Evolutionary conservation across 2,329 filamentous ascomycete genomes (phyloP), one percentile per base, ranked within the genome.

Genomic region (Fusarium mexicanum): DNA sequence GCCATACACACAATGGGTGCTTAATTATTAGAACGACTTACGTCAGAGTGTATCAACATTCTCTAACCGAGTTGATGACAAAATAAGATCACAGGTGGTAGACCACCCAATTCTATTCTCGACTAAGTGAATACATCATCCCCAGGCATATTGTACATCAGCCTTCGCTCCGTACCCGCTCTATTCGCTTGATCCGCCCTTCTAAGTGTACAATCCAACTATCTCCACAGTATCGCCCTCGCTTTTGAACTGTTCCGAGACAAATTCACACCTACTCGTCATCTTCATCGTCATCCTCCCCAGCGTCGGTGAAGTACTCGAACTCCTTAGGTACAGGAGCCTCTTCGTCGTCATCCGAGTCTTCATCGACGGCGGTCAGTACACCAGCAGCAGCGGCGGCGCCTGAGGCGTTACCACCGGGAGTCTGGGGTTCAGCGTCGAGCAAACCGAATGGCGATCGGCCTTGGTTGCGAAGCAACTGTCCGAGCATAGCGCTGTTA

Each of bases 331-430:
- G 94, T 12, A 90, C 81, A 43, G 88, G 85, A 5, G 94, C 94
- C 80, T 96, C 94, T 77, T 93, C 91, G 18, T 89, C 91, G 40
- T 87, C 91, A 71, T 94, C 92, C 16, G 87, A 90, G 77, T 96
- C 93, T 82, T 98, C 96, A 78, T 98, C 95, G 8, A 97, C 91
- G 11, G 95, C 92, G 8, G 93, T 98, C 76, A 98, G 85, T 5
- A 97, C 94, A 64, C 92, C 93, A 0, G 93, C 94, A 0, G 93
- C 93, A 0, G 92, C 92, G 0, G 91, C 91, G 24, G 93, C 91
- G 59, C 92, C 90, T 18, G 83, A 80, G 26, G 90, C 88, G 46
- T 73, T 73, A 18, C 72, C 77, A n/a, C 74, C 77, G 18, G 80
- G 76, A 16, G 80, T 76, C 55, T 80, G 76, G 38, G 79, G 76